Conservation (phyloP, 257 asterid genomes). For the Ligustrum vulgare region DNA sequence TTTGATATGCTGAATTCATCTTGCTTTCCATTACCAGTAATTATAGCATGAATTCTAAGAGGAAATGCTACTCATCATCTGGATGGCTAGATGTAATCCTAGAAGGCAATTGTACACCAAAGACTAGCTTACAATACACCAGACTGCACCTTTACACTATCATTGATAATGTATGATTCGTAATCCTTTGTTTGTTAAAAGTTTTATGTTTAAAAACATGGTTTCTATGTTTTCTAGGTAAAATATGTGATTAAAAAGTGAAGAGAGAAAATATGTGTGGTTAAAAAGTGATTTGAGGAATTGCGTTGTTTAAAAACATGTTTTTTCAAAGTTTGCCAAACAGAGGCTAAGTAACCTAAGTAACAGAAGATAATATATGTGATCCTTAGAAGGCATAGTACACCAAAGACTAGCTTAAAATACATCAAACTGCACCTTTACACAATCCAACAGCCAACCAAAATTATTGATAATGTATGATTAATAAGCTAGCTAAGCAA, state of each 20-base stretch:
- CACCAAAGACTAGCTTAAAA: not conserved
- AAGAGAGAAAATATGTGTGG: too few species aligned
- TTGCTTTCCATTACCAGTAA: not conserved
- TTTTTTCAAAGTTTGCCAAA: too few species aligned
- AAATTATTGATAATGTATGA: not conserved
- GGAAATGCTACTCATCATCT: not conserved
- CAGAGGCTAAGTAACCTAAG: not conserved
- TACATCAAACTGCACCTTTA: not conserved
- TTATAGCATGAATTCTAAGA: not conserved
- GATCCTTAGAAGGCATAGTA: not conserved
- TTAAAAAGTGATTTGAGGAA: too few species aligned
- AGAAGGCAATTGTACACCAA: not conserved
- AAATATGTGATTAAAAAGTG: too few species aligned
- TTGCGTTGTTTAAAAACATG: too few species aligned
- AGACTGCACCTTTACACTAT: not conserved
- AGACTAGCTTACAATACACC: not conserved
- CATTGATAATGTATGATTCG: not conserved
- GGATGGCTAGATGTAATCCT: not conserved
- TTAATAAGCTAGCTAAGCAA: not conserved
- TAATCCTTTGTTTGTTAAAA: too few species aligned
- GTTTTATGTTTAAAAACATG: too few species aligned
- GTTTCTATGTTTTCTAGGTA: too few species aligned
- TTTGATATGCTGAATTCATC: not conserved
- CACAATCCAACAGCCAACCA: not conserved
- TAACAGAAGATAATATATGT: not conserved